phyloP scores from a whole-genome alignment of 1,284 basidiomycete species.

The Boletellus deceptivus region DNA sequence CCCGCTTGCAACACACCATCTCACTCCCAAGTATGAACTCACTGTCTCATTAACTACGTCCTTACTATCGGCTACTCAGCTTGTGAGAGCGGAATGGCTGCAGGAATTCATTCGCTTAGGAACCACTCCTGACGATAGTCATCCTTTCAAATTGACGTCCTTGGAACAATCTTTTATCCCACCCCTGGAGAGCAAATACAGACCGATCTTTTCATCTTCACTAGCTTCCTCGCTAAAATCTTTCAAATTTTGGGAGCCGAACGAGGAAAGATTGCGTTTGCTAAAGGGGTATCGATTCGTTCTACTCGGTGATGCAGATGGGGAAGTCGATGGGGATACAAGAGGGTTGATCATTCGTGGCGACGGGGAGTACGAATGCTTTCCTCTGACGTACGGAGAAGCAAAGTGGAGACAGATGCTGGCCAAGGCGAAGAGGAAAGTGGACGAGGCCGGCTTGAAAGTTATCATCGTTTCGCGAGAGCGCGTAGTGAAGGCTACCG shows the following conservation, averaged over 20 bases:
- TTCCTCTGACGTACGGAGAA: conserved; percentile 48
- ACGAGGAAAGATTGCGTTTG: conserved; percentile 55
- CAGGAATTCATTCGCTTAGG: conserved; percentile 53
- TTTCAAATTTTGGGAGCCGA: conserved; percentile 60
- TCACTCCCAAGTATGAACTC: conserved; percentile 49
- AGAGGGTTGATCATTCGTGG: conserved; percentile 53
- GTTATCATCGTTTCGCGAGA: conserved; percentile 54
- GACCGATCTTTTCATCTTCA: conserved; percentile 52
- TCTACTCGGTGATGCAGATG: conserved; percentile 53
- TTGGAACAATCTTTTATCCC: conserved; percentile 52
- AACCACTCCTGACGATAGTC: conserved; percentile 31
- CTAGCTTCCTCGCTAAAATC: conserved; percentile 48
- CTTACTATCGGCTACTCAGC: conserved; percentile 50
- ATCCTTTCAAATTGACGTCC: conserved; percentile 35
- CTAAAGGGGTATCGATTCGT: conserved; percentile 54
- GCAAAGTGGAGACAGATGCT: conserved; percentile 51
- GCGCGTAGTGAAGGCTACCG: conserved; percentile 43
- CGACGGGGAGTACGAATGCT: conserved; percentile 57
- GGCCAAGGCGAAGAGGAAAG: conserved; percentile 48
- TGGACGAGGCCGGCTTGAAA: conserved; percentile 38
- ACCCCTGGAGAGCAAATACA: conserved; percentile 51
- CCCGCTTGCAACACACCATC: conserved; percentile 57
- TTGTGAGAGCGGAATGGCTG: conserved; percentile 67
- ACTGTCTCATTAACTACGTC: conserved; percentile 51
- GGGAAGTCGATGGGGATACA: conserved; percentile 46